Conservation (phyloP, 225 moss, liverwort and hornwort genomes). For the Ulota crispa region DNA sequence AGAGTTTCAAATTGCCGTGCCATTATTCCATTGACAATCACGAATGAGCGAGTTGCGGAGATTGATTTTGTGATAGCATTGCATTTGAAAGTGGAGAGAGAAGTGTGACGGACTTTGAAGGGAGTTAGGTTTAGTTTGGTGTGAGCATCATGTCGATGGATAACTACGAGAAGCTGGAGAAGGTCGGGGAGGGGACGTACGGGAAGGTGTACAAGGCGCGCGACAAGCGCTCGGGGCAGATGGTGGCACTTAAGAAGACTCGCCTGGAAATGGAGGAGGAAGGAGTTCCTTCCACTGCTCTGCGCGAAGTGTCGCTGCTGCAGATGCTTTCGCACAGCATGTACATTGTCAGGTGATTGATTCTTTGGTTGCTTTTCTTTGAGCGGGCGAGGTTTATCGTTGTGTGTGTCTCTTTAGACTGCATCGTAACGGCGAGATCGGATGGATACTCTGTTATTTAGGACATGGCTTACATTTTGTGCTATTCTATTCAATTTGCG, state of each 20-base stretch:
- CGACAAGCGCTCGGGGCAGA: slow-evolving; percentile 51
- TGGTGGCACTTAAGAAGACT: slow-evolving; percentile 56
- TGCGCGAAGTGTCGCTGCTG: slow-evolving; percentile 19
- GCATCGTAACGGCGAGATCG: neutral
- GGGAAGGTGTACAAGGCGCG: slow-evolving; percentile 47
- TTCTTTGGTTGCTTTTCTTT: neutral
- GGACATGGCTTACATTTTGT: neutral
- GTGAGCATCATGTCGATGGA: slow-evolving; percentile 21
- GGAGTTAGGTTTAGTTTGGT: neutral
- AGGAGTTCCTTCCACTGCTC: slow-evolving; percentile 21
- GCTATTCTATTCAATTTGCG: too few species aligned
- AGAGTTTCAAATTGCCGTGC: neutral
- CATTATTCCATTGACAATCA: neutral
- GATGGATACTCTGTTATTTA: neutral
- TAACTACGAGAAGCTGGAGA: slow-evolving; percentile 47
- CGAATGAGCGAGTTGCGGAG: neutral
- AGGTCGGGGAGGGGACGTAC: slow-evolving; percentile 44
- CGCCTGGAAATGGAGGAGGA: slow-evolving; percentile 36
- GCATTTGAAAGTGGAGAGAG: neutral
- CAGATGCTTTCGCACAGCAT: slow-evolving; percentile 21
- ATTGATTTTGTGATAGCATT: neutral
- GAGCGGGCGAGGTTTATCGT: neutral
- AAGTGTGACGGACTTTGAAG: neutral
- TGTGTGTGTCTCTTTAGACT: neutral
- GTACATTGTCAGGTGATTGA: slow-evolving; percentile 17